phyloP scores from a whole-genome alignment of 345 rosid species.

The Leavenworthia alabamica region DNA sequence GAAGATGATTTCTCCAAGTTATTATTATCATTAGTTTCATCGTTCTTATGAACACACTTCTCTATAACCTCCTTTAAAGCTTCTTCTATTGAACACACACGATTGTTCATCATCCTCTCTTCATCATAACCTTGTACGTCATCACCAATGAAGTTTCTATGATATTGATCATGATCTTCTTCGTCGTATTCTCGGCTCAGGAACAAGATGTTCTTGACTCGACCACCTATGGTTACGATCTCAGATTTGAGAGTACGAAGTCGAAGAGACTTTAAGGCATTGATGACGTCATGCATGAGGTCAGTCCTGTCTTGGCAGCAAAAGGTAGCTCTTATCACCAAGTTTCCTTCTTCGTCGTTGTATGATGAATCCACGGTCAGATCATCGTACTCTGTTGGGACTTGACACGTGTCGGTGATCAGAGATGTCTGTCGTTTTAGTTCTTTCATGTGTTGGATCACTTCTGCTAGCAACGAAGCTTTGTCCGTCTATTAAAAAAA shows the following conservation, averaged over 20 bases:
- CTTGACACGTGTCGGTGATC: slow-evolving; percentile 72
- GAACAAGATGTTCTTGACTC: slow-evolving; percentile 83
- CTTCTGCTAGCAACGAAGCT: slow-evolving; percentile 80
- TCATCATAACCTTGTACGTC: slow-evolving; percentile 7
- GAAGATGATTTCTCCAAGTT: slow-evolving; percentile 73
- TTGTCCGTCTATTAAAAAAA: slow-evolving; percentile 55
- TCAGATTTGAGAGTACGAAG: slow-evolving; percentile 86
- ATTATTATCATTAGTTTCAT: slow-evolving; percentile 26
- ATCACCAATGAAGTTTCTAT: slow-evolving; percentile 12
- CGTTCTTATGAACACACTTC: slow-evolving; percentile 38
- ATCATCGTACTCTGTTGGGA: slow-evolving; percentile 86
- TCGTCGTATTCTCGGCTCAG: slow-evolving; percentile 62
- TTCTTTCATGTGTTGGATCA: slow-evolving; percentile 61
- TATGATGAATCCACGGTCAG: slow-evolving; percentile 67
- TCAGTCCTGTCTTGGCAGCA: slow-evolving; percentile 90
- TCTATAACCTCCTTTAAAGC: slow-evolving; percentile 91
- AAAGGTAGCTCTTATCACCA: slow-evolving; percentile 79
- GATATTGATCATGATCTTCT: slow-evolving; percentile 13
- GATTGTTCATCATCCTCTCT: slow-evolving; percentile 30
- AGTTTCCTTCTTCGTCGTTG: slow-evolving; percentile 72
- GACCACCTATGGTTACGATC: slow-evolving; percentile 89
- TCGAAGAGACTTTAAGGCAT: slow-evolving; percentile 65
- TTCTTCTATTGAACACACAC: slow-evolving; percentile 70
- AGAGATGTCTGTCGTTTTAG: slow-evolving; percentile 41
- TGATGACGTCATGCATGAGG: slow-evolving; percentile 79